Evolutionary conservation across 1,284 basidiomycete genomes (phyloP).

Genomic region (Malassezia nana): DNA sequence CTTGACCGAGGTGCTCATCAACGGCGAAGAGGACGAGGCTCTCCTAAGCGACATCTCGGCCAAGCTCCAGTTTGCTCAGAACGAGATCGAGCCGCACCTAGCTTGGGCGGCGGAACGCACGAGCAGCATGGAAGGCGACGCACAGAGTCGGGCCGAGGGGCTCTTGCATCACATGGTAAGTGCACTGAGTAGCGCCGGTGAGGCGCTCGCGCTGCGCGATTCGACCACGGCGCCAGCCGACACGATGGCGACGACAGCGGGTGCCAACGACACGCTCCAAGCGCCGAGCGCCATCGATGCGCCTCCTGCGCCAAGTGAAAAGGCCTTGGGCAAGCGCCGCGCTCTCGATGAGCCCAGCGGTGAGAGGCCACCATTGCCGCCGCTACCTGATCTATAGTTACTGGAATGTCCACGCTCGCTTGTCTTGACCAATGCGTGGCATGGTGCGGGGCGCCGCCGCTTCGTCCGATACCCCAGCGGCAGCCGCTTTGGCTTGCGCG

Average conservation of each 20-base stretch:
- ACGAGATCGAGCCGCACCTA: background rate
- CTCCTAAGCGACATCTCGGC: background rate
- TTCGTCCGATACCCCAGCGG: background rate
- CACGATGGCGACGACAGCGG: background rate
- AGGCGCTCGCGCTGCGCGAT: slow-evolving; percentile 4
- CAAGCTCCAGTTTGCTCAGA: background rate
- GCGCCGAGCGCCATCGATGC: no score
- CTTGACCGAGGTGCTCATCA: background rate
- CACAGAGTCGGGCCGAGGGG: background rate
- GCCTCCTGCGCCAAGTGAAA: slow-evolving; percentile 1
- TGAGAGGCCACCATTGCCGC: background rate
- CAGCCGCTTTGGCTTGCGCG: background rate
- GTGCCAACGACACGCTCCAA: background rate
- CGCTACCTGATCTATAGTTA: background rate
- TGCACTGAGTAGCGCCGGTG: background rate
- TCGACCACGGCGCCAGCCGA: background rate
- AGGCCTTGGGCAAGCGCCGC: slow-evolving; percentile 18
- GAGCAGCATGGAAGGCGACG: background rate
- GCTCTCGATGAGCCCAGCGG: slow-evolving; percentile 1
- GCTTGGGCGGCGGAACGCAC: slow-evolving; percentile 2
- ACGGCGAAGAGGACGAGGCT: background rate
- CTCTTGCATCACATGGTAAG: slow-evolving; percentile 3
- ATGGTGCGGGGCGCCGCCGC: background rate
- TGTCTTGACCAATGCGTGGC: slow-evolving; percentile 15
- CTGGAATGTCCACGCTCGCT: slow-evolving; percentile 12